Conservation (phyloP, 148 eudicot genomes). For the Camellia japonica region DNA sequence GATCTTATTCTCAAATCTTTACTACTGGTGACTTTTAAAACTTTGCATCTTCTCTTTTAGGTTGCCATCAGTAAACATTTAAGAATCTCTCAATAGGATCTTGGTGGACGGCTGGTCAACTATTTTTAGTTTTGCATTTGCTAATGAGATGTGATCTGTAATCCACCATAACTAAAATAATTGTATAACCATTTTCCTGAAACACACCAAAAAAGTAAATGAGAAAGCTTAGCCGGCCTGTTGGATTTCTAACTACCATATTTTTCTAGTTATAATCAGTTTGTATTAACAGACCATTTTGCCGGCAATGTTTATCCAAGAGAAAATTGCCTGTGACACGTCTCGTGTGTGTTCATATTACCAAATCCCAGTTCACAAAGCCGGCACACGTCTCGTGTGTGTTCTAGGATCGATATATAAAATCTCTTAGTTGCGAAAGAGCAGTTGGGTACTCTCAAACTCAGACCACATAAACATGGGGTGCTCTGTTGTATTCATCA, state of each 20-base stretch:
- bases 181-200: no score
- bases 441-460: no score
- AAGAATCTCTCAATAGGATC: no score
- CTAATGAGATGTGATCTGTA: not conserved
- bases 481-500: not conserved
- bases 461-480: constrained; percentile 3
- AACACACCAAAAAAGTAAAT: not conserved
- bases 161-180: no score
- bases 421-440: not conserved
- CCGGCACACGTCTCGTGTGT: not conserved
- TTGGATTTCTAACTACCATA: not conserved
- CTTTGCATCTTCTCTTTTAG: no score
- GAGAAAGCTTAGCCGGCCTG: not conserved
- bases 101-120: no score
- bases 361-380: constrained; percentile 5
- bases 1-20: no score
- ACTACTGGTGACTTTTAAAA: no score
- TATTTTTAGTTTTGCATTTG: not conserved
- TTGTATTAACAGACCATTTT: not conserved
- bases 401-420: not conserved
- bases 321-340: not conserved
- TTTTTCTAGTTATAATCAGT: not conserved
- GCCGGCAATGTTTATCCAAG: no score
- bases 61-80: no score
- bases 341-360: not conserved